phyloP scores from a whole-genome alignment of 305 asterid species.

The Plantago lanceolata region DNA sequence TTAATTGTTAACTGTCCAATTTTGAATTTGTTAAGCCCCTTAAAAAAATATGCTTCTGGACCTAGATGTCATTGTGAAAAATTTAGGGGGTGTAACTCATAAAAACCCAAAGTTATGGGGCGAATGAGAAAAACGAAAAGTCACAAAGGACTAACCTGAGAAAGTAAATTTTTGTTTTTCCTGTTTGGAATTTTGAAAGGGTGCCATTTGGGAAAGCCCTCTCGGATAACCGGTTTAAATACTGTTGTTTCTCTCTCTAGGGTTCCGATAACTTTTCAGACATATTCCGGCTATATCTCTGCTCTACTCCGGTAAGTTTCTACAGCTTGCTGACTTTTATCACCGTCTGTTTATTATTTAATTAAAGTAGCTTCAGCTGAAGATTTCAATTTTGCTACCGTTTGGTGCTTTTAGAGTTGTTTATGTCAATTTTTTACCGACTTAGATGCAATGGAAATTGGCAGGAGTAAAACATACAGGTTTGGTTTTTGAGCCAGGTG shows the following conservation, averaged over 20 bases:
- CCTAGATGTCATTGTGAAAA: too few relatives aligned
- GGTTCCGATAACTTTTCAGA: constrained; percentile 31
- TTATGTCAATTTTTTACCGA: background rate
- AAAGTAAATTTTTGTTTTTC: constrained; percentile 30
- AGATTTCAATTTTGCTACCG: background rate
- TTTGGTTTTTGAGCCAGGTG: constrained; percentile 23
- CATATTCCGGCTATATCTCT: constrained; percentile 7
- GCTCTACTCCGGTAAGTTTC: constrained; percentile 30
- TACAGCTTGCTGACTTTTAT: background rate
- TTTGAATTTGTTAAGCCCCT: too few relatives aligned
- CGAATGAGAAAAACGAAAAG: background rate
- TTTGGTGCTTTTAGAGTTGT: background rate
- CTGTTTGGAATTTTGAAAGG: constrained; percentile 25
- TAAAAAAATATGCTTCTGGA: too few relatives aligned
- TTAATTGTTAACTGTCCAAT: too few relatives aligned
- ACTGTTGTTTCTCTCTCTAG: constrained; percentile 28
- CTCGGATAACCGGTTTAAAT: constrained; percentile 23
- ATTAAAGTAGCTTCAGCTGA: background rate
- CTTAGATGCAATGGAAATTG: constrained; percentile 25
- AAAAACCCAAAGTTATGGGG: too few relatives aligned
- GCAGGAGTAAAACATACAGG: constrained; percentile 16
- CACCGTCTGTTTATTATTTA: background rate
- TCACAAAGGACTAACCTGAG: background rate
- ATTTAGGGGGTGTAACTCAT: too few relatives aligned
- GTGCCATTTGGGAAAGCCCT: too few relatives aligned